A percentile compares a stretch with the other conserved stretches of the same genome.
These are phyloP conservation scores for Pulveroboletus sp. DNA, from an alignment of 768 basidiomycete species.

Conservation along the genomic window DNA sequence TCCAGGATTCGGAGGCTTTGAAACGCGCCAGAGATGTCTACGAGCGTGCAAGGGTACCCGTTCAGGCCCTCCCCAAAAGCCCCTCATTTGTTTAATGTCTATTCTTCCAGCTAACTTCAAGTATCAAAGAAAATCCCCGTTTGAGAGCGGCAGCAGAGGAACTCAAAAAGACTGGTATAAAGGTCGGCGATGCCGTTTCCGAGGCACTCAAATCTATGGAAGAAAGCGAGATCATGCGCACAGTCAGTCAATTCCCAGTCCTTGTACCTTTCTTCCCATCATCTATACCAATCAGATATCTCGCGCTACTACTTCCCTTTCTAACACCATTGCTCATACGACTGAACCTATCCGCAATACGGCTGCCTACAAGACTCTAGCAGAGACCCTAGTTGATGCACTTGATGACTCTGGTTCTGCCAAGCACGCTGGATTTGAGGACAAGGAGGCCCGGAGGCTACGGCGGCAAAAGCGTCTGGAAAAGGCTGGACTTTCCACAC, in stretches of 20 bases:
- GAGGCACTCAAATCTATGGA: constrained; percentile 92
- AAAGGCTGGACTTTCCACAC: constrained; percentile 68
- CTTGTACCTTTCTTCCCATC: neutral
- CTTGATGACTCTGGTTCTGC: constrained; percentile 91
- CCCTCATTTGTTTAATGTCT: constrained; percentile 2
- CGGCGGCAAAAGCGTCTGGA: constrained; percentile 75
- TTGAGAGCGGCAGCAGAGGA: constrained; percentile 92
- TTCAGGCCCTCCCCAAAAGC: neutral
- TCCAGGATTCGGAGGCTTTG: constrained; percentile 97
- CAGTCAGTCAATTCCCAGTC: constrained; percentile 44
- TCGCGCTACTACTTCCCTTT: constrained; percentile 79
- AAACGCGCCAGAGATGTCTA: constrained; percentile 87
- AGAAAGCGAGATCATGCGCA: constrained; percentile 88
- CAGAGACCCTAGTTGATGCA: constrained; percentile 86
- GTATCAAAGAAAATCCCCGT: constrained; percentile 93
- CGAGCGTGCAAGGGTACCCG: constrained; percentile 84
- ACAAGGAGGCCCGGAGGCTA: constrained; percentile 82
- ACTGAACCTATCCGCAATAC: constrained; percentile 98
- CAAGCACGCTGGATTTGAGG: constrained; percentile 94
- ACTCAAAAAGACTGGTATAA: constrained; percentile 81
- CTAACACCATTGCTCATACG: constrained; percentile 77
- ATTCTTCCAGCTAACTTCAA: constrained; percentile 69
- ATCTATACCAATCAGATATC: constrained; percentile 54
- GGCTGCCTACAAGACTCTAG: constrained; percentile 85
- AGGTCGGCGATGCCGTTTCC: constrained; percentile 89